Conservation (phyloP, 257 asterid genomes). For the Gynochthodes officinalis region DNA sequence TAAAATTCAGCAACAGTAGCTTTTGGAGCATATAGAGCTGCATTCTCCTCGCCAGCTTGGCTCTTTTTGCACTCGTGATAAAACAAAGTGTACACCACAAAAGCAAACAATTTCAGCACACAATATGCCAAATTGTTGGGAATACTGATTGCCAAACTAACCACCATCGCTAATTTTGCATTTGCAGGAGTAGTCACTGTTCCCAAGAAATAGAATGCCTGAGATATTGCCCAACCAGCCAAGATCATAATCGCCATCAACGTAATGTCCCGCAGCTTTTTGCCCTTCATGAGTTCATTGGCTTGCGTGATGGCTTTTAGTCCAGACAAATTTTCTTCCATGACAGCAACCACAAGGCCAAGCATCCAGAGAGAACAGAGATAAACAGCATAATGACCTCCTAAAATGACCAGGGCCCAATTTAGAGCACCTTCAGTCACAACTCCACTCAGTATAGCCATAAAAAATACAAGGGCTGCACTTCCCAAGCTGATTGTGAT, state of each 20-base stretch:
- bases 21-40: no score
- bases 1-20: no score
- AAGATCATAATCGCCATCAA: constrained; percentile 5
- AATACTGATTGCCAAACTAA: no score
- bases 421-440: not conserved
- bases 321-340: constrained; percentile 13
- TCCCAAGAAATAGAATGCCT: no score
- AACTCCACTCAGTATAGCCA: not conserved
- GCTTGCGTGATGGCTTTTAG: constrained; percentile 14
- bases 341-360: constrained; percentile 13
- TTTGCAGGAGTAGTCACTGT: no score
- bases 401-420: not conserved
- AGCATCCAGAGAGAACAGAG: constrained; percentile 7
- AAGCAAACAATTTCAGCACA: no score
- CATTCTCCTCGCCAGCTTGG: no score
- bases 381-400: not conserved
- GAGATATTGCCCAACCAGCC: not conserved
- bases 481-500: not conserved
- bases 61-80: no score
- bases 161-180: no score
- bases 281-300: constrained; percentile 17
- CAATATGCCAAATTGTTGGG: no score
- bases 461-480: not conserved
- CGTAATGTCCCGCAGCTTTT: constrained; percentile 2
- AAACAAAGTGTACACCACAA: no score